These are phyloP conservation scores for Vigna unguiculata DNA, from an alignment of 306 rosid genomes.

Conservation along the genomic window DNA sequence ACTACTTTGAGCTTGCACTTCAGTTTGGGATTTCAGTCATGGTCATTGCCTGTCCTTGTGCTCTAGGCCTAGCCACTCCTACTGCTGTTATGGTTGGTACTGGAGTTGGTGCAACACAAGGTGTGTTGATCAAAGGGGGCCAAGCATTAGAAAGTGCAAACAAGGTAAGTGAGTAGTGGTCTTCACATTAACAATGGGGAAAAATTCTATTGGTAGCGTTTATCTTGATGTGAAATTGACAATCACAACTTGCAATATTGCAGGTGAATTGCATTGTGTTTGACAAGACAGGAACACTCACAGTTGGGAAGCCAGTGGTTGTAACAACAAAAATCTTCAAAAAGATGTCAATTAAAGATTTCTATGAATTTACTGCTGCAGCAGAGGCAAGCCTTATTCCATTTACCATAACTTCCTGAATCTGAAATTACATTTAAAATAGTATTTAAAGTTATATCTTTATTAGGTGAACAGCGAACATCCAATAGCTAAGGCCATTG, in stretches of 20 bases:
- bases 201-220: not conserved
- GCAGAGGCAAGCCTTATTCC: constrained; percentile 62
- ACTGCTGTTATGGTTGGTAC: constrained; percentile 96
- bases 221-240: not conserved
- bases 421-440: not conserved
- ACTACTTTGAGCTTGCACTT: constrained; percentile 85
- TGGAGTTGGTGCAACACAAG: constrained; percentile 92
- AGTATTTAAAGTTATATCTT: not conserved
- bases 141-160: constrained; percentile 85
- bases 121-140: constrained; percentile 91
- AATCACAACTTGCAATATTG: not conserved
- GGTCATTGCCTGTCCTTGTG: constrained; percentile 98
- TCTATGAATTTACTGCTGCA: constrained; percentile 77
- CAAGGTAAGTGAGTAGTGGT: constrained; percentile 56
- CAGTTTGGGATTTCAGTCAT: constrained; percentile 92
- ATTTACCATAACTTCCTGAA: not conserved
- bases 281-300: constrained; percentile 95
- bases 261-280: constrained; percentile 89
- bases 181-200: not conserved
- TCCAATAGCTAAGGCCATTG: constrained; percentile 83
- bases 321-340: constrained; percentile 61
- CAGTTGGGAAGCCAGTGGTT: constrained; percentile 79
- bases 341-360: constrained; percentile 47
- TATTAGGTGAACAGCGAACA: constrained; percentile 90
- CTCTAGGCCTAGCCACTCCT: constrained; percentile 91